A percentile compares a stretch with the other conserved stretches of the same genome.
Conservation (phyloP, 345 rosid genomes). For the Aegle marmelos region DNA sequence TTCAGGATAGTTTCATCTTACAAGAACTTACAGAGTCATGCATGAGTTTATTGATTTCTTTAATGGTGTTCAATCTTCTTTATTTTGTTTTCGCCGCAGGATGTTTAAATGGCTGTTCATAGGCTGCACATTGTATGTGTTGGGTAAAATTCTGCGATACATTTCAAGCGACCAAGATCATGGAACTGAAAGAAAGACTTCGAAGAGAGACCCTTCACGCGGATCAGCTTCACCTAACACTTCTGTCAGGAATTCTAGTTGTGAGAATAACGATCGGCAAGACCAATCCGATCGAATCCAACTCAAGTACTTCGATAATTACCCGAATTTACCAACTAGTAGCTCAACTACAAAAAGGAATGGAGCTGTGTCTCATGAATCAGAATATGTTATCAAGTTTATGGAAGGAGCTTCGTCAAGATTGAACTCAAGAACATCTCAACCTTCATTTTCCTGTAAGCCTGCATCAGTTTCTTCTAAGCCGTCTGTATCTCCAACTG, state of each 20-base stretch:
- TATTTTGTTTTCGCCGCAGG: no score
- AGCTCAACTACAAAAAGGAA: neutral
- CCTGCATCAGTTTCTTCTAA: neutral
- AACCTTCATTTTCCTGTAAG: no score
- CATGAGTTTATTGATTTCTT: no score
- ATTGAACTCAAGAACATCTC: no score
- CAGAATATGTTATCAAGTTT: neutral
- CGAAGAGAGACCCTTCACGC: neutral
- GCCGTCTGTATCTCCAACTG: neutral
- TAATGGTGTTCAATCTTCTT: no score
- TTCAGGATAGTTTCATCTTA: no score
- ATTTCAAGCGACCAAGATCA: neutral
- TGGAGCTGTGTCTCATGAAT: neutral
- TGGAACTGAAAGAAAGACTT: neutral
- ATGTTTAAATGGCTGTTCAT: neutral
- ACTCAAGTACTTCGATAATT: neutral
- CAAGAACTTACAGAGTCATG: no score
- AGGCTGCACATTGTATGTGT: neutral
- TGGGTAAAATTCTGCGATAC: fast-evolving
- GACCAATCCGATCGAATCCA: neutral
- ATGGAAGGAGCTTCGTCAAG: neutral
- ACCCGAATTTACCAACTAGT: neutral
- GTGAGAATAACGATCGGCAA: neutral
- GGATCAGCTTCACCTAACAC: neutral
- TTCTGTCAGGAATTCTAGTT: neutral